Base-by-base conservation (phyloP, 2,329 filamentous ascomycete species). In the Rutstroemia sydowiana region DNA sequence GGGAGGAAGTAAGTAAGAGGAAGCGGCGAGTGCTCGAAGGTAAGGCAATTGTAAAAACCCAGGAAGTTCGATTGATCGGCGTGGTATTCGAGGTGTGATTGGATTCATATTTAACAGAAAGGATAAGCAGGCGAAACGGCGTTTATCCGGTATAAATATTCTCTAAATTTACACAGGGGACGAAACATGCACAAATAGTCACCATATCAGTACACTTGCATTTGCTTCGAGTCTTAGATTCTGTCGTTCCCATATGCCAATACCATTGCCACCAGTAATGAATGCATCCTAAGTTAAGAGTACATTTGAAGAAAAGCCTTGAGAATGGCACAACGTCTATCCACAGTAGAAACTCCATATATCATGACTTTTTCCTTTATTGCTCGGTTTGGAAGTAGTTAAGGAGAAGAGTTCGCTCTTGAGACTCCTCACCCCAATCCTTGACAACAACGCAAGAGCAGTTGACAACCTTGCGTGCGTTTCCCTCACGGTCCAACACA, bases 401-500 rank as follows among this genome's bases (percentile, higher is more conserved):
- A 75, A 98, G 89, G 73, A 98, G 88, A 76, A 97, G 90, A 70
- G 85, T 89, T 72, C 93, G 91, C 85, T 98, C 93, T 80, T 95
- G 91, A 65, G 88, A 95, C 82, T 98, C 93, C 84, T 97, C 93
- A 83, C 93, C 93, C 93, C 93, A 98, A 77, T 98, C 91, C 81
- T 93, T 92, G 70, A 98, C 93, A 60, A 98, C 93, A 69, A 98
- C 93, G 82, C 93, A 97, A 71, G 92, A 97, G 90, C 93, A 98
- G 88, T 98, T 98, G 80, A 98, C 93, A 66, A 98, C 92, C 87
- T 98, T 98, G 77, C 93, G 88, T 70, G 93, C 90, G 77, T 98
- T 98, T 69, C 93, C 93, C 79, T 98, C 93, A 71, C 93, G 92
- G 81, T 98, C 93, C 69, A 98, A 85, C 67, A 96, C 91, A 79